Evolutionary conservation across 345 rosid species (phyloP).

Genomic region (Syzygium aromaticum): DNA sequence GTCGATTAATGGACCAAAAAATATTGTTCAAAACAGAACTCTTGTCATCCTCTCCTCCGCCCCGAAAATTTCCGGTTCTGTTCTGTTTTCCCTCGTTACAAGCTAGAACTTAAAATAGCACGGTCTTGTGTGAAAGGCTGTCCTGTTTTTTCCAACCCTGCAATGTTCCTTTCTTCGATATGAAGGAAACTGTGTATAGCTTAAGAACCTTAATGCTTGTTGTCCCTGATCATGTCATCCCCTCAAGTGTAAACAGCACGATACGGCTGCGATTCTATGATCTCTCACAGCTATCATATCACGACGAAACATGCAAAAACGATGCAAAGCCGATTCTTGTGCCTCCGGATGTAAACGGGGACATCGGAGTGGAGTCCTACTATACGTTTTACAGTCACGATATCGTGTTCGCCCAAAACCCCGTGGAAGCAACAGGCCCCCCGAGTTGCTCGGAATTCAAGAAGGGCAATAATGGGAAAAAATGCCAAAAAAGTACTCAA

Average conservation of each 20-base stretch:
- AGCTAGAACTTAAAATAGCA: not conserved
- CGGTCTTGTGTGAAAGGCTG: not conserved
- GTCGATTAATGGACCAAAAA: not conserved
- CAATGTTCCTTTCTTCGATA: not conserved
- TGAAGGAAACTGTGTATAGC: not conserved
- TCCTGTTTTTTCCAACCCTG: not conserved
- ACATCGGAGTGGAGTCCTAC: not conserved
- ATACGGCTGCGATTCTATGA: not conserved
- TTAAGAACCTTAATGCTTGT: not conserved
- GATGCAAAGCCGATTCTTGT: not conserved
- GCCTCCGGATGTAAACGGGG: not conserved
- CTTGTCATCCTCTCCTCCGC: not conserved
- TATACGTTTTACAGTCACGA: not conserved
- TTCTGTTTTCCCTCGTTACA: not conserved
- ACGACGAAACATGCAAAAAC: not conserved
- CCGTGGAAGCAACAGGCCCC: not conserved
- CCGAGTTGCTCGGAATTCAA: not conserved
- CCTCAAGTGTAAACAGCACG: not conserved
- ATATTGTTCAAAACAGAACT: not conserved
- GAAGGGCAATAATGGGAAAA: not conserved
- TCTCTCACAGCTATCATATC: not conserved
- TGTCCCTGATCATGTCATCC: not conserved
- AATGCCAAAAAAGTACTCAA: no score
- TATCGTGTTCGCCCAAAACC: not conserved
- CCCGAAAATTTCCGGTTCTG: not conserved